A percentile compares a stretch with the other conserved stretches of the same genome.
These are phyloP conservation scores for Arctostaphylos glauca DNA, from an alignment of 148 eudicot genomes.

Conservation along the genomic window DNA sequence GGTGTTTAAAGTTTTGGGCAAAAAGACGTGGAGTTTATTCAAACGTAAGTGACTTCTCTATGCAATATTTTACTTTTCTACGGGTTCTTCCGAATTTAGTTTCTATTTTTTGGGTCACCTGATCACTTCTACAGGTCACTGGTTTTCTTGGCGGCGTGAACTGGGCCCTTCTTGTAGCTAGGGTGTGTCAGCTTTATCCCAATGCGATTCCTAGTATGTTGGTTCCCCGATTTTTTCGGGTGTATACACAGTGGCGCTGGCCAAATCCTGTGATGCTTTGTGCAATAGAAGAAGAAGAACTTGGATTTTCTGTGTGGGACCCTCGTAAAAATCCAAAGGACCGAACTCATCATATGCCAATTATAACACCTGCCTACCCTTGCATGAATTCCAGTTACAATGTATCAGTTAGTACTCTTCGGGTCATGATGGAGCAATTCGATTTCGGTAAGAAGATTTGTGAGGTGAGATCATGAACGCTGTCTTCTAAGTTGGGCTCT, in stretches of 20 bases:
- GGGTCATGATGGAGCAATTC: conserved; percentile 86
- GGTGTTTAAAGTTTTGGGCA: conserved; percentile 92
- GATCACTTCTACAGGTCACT: conserved; percentile 50
- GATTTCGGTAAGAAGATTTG: conserved; percentile 66
- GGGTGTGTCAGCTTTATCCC: conserved; percentile 88
- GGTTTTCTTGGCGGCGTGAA: conserved; percentile 97
- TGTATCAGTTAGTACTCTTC: conserved; percentile 79
- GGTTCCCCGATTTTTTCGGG: conserved; percentile 83
- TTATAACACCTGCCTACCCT: conserved; percentile 96
- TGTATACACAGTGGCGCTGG: conserved; percentile 90
- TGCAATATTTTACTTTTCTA: not conserved
- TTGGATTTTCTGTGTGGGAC: conserved; percentile 87
- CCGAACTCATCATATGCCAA: conserved; percentile 84
- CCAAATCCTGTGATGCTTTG: conserved; percentile 95
- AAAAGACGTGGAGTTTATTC: conserved; percentile 85
- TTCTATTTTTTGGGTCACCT: not conserved
- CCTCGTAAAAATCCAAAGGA: conserved; percentile 83
- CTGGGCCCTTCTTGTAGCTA: conserved; percentile 94
- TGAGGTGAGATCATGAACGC: conserved; percentile 43
- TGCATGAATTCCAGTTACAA: conserved; percentile 97
- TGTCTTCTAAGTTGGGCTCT: conserved; percentile 7
- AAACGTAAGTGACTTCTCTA: conserved; percentile 49
- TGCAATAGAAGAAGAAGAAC: conserved; percentile 70
- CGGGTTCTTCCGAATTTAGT: not conserved
- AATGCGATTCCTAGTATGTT: conserved; percentile 89